A percentile compares a stretch with the other conserved stretches of the same genome.
phyloP scores from a whole-genome alignment of 129 eudicot species.

The Helianthus annuus region HanXRQr2.0-SUNRISE NC_035440.2:3249003-3249502 shows the following conservation, averaged over 20 bases:
- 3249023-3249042: constrained; percentile 95
- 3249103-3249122: constrained; percentile 85
- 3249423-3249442: too few relatives aligned
- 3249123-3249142: constrained; percentile 15
- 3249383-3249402: too few relatives aligned
- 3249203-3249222: constrained; percentile 4
- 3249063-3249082: constrained; percentile 97
- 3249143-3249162: constrained; percentile 20
- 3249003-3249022: constrained; percentile 88
- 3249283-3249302: background rate
- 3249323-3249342: background rate
- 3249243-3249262: background rate
- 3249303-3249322: background rate
- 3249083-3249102: constrained; percentile 79
- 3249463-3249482: too few relatives aligned
- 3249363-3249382: too few relatives aligned
- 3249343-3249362: too few relatives aligned
- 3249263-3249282: background rate
- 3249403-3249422: too few relatives aligned
- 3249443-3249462: too few relatives aligned
- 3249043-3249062: constrained; percentile 98
- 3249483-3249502: too few relatives aligned
- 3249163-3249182: constrained; percentile 20
- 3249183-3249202: constrained; percentile 14
- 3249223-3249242: constrained; percentile 19